Evolutionary conservation across 192 early-diverging fungal species (phyloP), one percentile per base, ranked within the genome.

Genomic region (Backusella westeae): DNA sequence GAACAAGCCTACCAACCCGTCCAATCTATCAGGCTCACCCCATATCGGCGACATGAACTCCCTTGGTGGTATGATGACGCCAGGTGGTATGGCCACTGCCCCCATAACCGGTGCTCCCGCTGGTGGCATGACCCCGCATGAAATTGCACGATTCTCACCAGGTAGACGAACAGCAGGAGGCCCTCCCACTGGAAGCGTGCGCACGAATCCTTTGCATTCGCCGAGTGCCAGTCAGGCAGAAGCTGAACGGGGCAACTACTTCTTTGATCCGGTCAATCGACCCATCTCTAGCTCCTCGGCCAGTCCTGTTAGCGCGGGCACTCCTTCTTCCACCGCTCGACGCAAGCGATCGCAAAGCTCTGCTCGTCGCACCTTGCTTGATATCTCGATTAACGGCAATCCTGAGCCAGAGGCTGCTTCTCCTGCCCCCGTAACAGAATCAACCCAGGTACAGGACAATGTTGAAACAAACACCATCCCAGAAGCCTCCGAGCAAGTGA

Each of bases 201-300:
- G 56, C 21, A 63, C 56, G 10, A 63, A 63, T 26, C 56, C 23
- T 63, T 63, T 71, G 1, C 70, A 71, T 15, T 71, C 70, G 0
- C 70, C 70, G 7, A 71, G 26, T 49, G 39, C 36, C 14, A 29
- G 41, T 1, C 19, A 26, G 39, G 9, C 42, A 17, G 70, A 71
- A 19, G 35, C 42, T 23, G 74, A 75, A 67, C 66, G 67, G 63
- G 74, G 74, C 0, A 75, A 75, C 14, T 75, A 75, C 19, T 75
- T 75, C 41, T 75, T 75, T 67, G 65, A 75, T 42, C 74, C 74
- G 0, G n/a, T 23, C 68, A 39, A 39, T 1, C 68, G 38, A 63
- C 56, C 56, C 56, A 63, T 63, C 23, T 29, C 56, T 0, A 63
- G 23, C 29, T 10, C 56, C 1, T 23, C 56, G 1, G 56, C 26